phyloP scores from a whole-genome alignment of 345 rosid genomes.

The Citrus maxima region DNA sequence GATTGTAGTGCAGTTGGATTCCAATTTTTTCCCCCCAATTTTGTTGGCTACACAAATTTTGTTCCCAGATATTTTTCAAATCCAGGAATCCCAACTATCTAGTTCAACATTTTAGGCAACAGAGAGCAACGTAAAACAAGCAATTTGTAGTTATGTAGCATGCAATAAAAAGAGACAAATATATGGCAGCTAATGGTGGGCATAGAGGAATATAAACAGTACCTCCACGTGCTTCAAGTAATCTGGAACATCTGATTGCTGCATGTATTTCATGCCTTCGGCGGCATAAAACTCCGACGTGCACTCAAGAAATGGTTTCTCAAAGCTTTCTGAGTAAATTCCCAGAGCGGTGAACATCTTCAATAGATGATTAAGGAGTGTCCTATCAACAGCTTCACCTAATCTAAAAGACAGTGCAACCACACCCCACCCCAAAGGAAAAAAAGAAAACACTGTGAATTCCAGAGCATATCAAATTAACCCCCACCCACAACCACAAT shows the following conservation, averaged over 20 bases:
- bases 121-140: neutral
- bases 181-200: neutral
- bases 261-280: conserved; percentile 97
- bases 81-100: neutral
- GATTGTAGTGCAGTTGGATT: no score
- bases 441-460: neutral
- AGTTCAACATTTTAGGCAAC: neutral
- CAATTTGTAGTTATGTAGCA: neutral
- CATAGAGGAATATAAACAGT: conserved; percentile 13
- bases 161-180: neutral
- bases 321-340: conserved; percentile 91
- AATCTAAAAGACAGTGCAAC: conserved; percentile 48
- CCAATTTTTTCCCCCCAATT: no score
- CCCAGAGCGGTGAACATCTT: conserved; percentile 99
- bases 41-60: no score
- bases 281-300: conserved; percentile 97
- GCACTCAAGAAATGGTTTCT: conserved; percentile 84
- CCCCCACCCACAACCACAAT: neutral
- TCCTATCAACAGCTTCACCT: conserved; percentile 91
- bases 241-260: conserved; percentile 97
- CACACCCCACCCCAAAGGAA: neutral
- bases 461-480: neutral
- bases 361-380: conserved; percentile 84
- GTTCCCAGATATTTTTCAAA: no score
- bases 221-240: conserved; percentile 99